Base-by-base conservation (phyloP, 2,329 filamentous ascomycete species). In the Periconia digitata region DNA sequence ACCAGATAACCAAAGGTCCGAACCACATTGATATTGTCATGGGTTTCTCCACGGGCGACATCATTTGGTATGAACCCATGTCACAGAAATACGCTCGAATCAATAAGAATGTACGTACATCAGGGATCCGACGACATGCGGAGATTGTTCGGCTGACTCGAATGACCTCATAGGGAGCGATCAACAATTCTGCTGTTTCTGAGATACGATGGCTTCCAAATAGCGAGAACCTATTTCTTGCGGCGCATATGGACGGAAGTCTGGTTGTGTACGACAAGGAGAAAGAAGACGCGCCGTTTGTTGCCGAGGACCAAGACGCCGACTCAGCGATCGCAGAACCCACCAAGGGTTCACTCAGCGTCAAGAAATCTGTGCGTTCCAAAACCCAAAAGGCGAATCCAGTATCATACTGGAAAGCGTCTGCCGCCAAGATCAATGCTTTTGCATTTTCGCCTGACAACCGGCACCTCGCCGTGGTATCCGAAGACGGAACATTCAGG, bases 51-150 rank as follows among this genome's bases (percentile, higher is more conserved):
- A 95, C 92, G 0, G 91, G 92, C 34, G 94, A 99, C 70, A 91
- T 99, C 40, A 92, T 99, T 53, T 99, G 94, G 94, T 97, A 94
- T 78, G 94, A 99, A 72, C 92, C 94, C 10, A 89, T 96, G 63
- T 92, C 91, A 34, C 92, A 97, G 63, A 91, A 95, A 67, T 99
- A 99, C 71, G 89, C 90, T 3, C 85, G 94, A 17, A 80, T 99
- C 63, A 99, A 99, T 69, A 99, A 99, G 75, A 97, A 97, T 69
- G 86, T 88, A 72, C 59, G 80, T 44, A 20, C 20, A 43, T 16
- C 18, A 6, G 8, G 5, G 8, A 13, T 32, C 8, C 3, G 27
- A 10, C n/a, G 10, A 6, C 12, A 5, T 32, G 10, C n/a, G n/a
- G n/a, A 3, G 27, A 10, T 8, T 12, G 23, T 13, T 4, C 16